These are phyloP conservation scores for Hygrophoropsis aurantiaca DNA, from an alignment of 768 basidiomycete species.

Conservation along the genomic window DNA sequence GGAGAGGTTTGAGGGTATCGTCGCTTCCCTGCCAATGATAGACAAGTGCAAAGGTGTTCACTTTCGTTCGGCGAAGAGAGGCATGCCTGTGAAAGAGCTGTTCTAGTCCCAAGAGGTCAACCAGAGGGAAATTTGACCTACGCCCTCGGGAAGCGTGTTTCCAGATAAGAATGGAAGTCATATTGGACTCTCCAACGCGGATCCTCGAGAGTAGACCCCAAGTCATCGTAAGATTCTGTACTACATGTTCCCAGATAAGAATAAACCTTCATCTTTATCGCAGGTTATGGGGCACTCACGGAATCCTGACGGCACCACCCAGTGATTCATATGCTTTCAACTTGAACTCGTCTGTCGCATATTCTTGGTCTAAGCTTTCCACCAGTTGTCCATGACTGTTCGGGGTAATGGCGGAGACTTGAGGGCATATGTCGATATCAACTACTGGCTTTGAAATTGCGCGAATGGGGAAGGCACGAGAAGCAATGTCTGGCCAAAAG, in stretches of 20 bases:
- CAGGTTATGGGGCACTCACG: conserved; percentile 13
- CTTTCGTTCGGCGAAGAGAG: conserved; percentile 48
- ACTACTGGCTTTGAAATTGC: too few relatives aligned
- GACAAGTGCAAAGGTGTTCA: conserved; percentile 63
- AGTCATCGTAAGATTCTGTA: conserved; percentile 53
- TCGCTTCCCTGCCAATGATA: conserved; percentile 60
- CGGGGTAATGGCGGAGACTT: conserved; percentile 17
- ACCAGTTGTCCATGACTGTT: conserved; percentile 15
- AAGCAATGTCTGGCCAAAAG: conserved; percentile 5
- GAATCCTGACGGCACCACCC: conserved; percentile 35
- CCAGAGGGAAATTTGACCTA: conserved; percentile 27
- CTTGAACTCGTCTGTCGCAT: conserved; percentile 24
- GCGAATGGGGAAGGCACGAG: background rate
- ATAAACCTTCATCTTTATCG: background rate
- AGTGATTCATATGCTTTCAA: conserved; percentile 30
- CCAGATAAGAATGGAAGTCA: conserved; percentile 23
- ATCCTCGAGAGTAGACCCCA: conserved; percentile 48
- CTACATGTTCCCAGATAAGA: conserved; percentile 28
- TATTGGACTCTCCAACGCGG: conserved; percentile 37
- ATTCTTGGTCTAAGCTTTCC: conserved; percentile 21
- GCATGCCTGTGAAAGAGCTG: conserved; percentile 36
- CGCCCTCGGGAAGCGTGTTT: conserved; percentile 59
- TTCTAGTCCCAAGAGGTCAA: background rate
- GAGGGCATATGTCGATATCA: conserved; percentile 24
- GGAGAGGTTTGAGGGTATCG: conserved; percentile 49